These are phyloP conservation scores for Chytriomyces sp. DNA, from an alignment of 192 early-diverging fungal species.

Conservation along the genomic window DNA sequence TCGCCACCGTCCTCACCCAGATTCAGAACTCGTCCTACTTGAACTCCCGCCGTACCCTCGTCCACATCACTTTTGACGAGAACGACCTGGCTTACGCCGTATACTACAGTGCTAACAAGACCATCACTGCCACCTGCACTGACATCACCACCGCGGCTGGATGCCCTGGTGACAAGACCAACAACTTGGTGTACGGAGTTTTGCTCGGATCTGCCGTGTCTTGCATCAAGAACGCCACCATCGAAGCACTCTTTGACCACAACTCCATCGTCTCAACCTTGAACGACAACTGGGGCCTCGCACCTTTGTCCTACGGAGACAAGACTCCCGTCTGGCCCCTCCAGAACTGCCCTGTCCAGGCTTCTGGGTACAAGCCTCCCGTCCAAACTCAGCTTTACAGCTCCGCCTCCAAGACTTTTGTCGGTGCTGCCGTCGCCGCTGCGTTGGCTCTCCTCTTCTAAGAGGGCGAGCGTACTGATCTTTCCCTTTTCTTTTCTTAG, in stretches of 20 bases:
- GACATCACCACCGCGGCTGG: neutral
- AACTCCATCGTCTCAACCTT: constrained; percentile 13
- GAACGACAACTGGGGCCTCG: constrained; percentile 14
- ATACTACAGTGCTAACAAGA: neutral
- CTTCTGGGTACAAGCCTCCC: neutral
- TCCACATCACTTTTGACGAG: constrained; percentile 19
- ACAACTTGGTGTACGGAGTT: too few relatives aligned
- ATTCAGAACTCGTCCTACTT: constrained; percentile 1
- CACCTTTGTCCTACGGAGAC: neutral
- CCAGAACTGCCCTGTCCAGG: constrained; percentile 16
- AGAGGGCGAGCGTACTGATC: too few relatives aligned
- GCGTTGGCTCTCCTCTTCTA: too few relatives aligned
- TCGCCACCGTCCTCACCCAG: neutral
- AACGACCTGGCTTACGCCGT: constrained; percentile 7
- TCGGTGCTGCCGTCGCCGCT: neutral
- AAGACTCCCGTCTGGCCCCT: too few relatives aligned
- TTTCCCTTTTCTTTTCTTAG: too few relatives aligned
- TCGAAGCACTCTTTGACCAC: too few relatives aligned
- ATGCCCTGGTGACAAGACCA: too few relatives aligned
- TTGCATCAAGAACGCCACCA: neutral
- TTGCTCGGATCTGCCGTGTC: too few relatives aligned
- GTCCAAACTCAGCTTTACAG: neutral
- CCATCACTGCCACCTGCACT: neutral
- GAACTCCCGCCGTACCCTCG: constrained; percentile 13
- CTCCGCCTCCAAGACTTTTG: neutral